Conservation (phyloP, 371 early-diverging fungal genomes). For the Saksenaea vasiformis region DNA sequence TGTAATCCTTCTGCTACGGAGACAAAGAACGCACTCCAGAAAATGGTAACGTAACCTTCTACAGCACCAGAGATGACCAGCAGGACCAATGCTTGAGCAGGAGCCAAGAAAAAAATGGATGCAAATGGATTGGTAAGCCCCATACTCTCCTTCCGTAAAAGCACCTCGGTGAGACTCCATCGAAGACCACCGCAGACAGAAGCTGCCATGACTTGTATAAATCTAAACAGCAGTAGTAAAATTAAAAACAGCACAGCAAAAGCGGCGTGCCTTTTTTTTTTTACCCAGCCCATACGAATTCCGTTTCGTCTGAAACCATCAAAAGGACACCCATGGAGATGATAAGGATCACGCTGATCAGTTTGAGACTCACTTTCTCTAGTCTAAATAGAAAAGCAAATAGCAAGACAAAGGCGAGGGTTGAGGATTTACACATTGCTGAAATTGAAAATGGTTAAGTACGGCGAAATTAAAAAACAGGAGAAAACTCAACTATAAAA, state of each 20-base stretch:
- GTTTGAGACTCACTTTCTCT: conserved; percentile 70
- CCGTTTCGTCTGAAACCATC: conserved; percentile 83
- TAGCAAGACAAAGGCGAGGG: conserved; percentile 84
- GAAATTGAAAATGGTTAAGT: conserved; percentile 2
- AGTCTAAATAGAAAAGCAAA: conserved; percentile 88
- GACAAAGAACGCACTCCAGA: conserved; percentile 53
- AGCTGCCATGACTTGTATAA: conserved; percentile 70
- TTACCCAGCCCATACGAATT: conserved; percentile 72
- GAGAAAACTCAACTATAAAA: conserved; percentile 72
- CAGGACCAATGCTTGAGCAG: conserved; percentile 71
- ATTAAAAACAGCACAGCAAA: background rate
- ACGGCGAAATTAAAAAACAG: background rate
- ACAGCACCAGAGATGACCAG: conserved; percentile 63
- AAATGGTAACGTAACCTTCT: conserved; percentile 61
- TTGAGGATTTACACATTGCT: conserved; percentile 93
- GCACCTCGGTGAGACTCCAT: conserved; percentile 88
- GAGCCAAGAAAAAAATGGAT: conserved; percentile 73
- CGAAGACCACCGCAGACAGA: conserved; percentile 84
- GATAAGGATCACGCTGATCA: conserved; percentile 73
- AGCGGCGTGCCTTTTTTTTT: background rate
- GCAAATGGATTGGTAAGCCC: conserved; percentile 87
- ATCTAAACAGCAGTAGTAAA: too few relatives aligned
- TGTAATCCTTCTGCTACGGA: conserved; percentile 34
- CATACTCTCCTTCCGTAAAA: conserved; percentile 71
- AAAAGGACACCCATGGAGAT: conserved; percentile 81